Percentiles rank a stretch among this genome's conserved stretches.
These are phyloP conservation scores for Apophysomyces variabilis DNA, from an alignment of 371 early-diverging fungal genomes.

Conservation along the genomic window DNA sequence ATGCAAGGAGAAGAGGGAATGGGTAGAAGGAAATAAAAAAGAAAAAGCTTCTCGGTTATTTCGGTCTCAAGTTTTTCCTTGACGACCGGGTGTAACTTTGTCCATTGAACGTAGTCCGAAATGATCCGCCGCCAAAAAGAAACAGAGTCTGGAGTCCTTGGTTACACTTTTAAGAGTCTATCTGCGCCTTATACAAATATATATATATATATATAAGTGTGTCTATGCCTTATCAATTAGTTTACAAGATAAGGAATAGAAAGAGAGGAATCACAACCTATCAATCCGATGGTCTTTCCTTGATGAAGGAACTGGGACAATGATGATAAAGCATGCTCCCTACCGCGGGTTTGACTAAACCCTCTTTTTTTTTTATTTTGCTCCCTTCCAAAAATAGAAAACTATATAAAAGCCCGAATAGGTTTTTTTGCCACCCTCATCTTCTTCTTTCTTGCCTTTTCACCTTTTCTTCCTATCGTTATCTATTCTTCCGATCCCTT, in stretches of 20 bases:
- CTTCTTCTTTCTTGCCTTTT: background rate
- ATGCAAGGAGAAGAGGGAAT: background rate
- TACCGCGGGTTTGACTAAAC: background rate
- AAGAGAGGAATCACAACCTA: background rate
- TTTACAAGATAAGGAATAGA: background rate
- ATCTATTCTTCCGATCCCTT: background rate
- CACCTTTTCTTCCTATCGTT: background rate
- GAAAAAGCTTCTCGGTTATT: slow-evolving; percentile 1
- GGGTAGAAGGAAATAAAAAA: background rate
- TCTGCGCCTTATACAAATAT: background rate
- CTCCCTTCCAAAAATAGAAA: slow-evolving; percentile 8
- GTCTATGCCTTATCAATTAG: background rate
- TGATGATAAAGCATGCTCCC: background rate
- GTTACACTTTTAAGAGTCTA: too few species aligned
- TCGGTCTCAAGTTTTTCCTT: slow-evolving; percentile 11
- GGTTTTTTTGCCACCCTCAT: background rate
- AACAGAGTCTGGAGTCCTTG: background rate
- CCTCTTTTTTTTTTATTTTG: background rate
- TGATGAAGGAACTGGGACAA: background rate
- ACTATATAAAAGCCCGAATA: background rate
- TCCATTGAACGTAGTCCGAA: slow-evolving; percentile 5
- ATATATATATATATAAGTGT: background rate
- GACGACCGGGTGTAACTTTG: slow-evolving; percentile 7
- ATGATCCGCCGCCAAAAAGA: slow-evolving; percentile 4
- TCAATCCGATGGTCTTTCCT: too few species aligned